Conservation (phyloP, 73 alveolate genomes). For the Paramecium sonneborni region DNA sequence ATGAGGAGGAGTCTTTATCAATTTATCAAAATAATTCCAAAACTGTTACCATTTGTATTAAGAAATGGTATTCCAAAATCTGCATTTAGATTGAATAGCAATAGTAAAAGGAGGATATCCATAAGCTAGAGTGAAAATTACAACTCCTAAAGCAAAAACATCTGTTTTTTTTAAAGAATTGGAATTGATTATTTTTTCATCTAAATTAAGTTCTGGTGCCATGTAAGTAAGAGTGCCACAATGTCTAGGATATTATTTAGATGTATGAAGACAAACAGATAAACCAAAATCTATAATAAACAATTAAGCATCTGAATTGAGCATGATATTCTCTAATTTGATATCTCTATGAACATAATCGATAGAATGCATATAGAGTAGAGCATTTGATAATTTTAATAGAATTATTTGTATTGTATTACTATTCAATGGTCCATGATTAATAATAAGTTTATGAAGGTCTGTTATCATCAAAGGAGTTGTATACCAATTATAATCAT, state of each 20-base stretch:
- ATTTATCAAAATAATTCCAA: conserved; percentile 32
- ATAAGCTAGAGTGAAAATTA: conserved; percentile 44
- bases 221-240: conserved; percentile 51
- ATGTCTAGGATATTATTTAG: background rate
- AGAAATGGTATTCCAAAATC: background rate
- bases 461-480: background rate
- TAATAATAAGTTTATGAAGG: background rate
- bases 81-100: background rate
- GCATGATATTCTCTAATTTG: conserved; percentile 84
- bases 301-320: conserved; percentile 36
- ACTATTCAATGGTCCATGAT: background rate
- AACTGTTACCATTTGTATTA: background rate
- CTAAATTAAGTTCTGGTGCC: conserved; percentile 62
- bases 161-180: background rate
- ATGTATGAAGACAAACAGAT: conserved; percentile 26
- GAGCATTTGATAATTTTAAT: background rate
- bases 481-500: background rate
- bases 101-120: conserved; percentile 62
- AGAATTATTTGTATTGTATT: background rate
- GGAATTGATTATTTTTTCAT: background rate
- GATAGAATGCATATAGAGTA: background rate
- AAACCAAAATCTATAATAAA: conserved; percentile 54
- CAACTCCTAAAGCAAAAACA: conserved; percentile 61
- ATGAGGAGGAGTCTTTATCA: background rate
- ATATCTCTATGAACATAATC: conserved; percentile 82